Conservation (phyloP, 1,284 basidiomycete genomes). For the Tilletia horrida region DNA sequence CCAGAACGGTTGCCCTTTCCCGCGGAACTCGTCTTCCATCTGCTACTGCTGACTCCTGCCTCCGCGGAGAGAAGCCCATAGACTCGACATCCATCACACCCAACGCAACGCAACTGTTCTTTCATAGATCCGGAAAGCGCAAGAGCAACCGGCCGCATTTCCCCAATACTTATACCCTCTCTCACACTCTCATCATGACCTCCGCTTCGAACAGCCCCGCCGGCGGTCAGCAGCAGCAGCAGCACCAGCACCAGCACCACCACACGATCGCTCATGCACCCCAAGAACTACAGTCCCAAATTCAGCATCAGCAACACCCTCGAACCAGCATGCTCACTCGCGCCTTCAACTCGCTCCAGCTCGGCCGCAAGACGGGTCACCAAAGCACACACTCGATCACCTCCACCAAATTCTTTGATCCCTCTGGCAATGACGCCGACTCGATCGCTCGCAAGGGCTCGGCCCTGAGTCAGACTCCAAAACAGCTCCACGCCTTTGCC, state of each 20-base stretch:
- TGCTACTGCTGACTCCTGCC: no score
- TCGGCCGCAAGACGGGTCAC: neutral
- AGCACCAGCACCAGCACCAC: neutral
- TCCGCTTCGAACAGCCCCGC: no score
- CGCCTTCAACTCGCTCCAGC: conserved; percentile 16
- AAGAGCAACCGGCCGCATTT: no score
- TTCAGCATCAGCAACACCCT: conserved; percentile 4
- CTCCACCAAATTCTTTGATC: conserved; percentile 11
- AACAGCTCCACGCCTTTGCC: conserved; percentile 24
- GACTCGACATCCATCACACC: no score
- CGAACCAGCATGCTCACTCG: conserved; percentile 7
- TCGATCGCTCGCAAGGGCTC: conserved; percentile 1
- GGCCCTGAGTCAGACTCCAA: neutral
- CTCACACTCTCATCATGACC: no score
- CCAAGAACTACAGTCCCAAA: neutral
- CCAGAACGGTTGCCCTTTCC: no score
- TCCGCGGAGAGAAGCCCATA: no score
- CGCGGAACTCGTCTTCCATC: no score
- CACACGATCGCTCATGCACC: neutral
- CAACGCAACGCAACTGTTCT: no score
- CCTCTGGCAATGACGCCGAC: conserved; percentile 1
- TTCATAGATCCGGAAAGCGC: no score
- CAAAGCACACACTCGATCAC: neutral
- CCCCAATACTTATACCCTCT: no score
- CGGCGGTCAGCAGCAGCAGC: neutral